Conservation (phyloP, 73 alveolate genomes). For the Tetrahymena elliotti region DNA sequence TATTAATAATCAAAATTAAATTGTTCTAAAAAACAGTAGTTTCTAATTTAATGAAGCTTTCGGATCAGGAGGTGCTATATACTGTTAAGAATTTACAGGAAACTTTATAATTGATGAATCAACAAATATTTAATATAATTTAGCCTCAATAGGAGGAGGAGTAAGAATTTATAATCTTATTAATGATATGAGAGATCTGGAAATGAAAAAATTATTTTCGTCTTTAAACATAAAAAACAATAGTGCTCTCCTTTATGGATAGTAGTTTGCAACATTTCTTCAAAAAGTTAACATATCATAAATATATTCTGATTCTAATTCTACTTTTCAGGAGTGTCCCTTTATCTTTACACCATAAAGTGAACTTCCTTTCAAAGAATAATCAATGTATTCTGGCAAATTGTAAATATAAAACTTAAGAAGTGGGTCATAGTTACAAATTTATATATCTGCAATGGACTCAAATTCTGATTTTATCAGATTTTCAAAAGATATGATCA, state of each 20-base stretch:
- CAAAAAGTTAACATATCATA: not conserved
- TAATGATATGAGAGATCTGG: not conserved
- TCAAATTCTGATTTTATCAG: not conserved
- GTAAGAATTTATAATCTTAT: not conserved
- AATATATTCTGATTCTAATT: not conserved
- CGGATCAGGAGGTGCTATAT: not conserved
- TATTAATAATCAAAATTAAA: too few species aligned
- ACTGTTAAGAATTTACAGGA: not conserved
- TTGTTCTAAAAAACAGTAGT: not conserved
- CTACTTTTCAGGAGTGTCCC: not conserved
- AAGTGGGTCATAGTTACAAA: not conserved
- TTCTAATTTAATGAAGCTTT: not conserved
- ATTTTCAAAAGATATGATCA: not conserved
- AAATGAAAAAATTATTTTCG: not conserved
- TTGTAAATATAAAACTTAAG: not conserved
- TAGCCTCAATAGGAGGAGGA: not conserved
- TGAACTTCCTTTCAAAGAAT: not conserved
- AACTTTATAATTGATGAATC: not conserved
- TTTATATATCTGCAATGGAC: not conserved
- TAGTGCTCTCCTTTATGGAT: not conserved
- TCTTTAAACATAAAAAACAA: not conserved
- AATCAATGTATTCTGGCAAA: not conserved
- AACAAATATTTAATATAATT: not conserved
- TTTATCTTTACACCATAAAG: not conserved
- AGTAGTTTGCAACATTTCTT: not conserved